These are phyloP conservation scores for Elsinoe arachidis DNA, from an alignment of 2,329 filamentous ascomycete genomes.

Conservation along the genomic window DNA sequence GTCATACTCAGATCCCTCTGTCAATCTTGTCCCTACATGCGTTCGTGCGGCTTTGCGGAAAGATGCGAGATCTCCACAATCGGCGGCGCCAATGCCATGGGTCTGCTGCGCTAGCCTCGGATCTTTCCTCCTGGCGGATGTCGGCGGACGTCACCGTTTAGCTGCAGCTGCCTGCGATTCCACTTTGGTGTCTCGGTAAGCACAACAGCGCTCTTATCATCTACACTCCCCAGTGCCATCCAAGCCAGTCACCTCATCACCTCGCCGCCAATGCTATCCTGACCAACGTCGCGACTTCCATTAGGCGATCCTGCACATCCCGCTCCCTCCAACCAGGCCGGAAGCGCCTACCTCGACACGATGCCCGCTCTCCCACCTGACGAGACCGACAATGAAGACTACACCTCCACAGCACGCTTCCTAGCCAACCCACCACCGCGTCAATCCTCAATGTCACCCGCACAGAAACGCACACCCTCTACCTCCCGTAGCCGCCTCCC, in stretches of 20 bases:
- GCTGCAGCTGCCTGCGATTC: not conserved
- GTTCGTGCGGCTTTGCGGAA: not conserved
- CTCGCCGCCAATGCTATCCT: not conserved
- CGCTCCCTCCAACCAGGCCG: not conserved
- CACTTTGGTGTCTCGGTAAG: not conserved
- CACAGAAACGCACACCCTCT: conserved; percentile 28
- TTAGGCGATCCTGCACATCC: too few relatives aligned
- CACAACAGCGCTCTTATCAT: not conserved
- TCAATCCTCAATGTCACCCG: conserved; percentile 29
- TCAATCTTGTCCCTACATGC: not conserved
- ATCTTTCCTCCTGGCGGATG: not conserved
- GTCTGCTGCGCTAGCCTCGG: not conserved
- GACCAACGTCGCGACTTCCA: too few relatives aligned
- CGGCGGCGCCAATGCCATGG: not conserved
- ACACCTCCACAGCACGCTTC: conserved; percentile 42
- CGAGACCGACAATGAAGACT: conserved; percentile 31
- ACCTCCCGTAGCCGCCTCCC: conserved; percentile 42
- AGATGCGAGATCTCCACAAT: not conserved
- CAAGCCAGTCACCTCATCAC: not conserved
- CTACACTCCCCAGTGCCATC: not conserved
- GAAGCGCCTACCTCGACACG: not conserved
- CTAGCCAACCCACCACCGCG: conserved; percentile 43
- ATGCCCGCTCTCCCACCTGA: conserved; percentile 21
- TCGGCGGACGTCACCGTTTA: conserved; percentile 1
- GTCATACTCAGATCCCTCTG: not conserved